Base-by-base conservation (phyloP, 2,329 filamentous ascomycete genomes). In the Rutstroemia sp. region DNA sequence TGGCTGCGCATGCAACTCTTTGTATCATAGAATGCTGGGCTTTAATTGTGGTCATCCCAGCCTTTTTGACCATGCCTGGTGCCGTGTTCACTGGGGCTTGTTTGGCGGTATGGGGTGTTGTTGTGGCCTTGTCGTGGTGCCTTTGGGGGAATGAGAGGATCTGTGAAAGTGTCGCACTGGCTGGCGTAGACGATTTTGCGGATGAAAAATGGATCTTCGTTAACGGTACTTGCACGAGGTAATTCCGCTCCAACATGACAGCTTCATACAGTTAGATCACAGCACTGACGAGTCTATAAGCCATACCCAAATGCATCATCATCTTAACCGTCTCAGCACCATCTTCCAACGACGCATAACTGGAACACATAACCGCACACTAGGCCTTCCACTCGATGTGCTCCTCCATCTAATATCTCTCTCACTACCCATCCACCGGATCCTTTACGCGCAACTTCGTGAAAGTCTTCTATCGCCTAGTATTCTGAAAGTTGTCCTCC, bases 361-460 rank as follows among this genome's bases (percentile, higher is more conserved):
- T 1, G 88, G 87, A 25, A 81, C 91, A n/a, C 88, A 90, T 64
- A 92, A 91, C 67, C 78, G 77, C 58, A 91, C 87, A 12, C 60
- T 68, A 1, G 88, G 88, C 1, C 79, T 91, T 53, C 67, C 90
- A 14, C 88, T 90, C 60, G 88, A 92, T 64, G 74, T 91, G 1
- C 70, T 90, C 30, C 83, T 91, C 68, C 90, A 87, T 62, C 73
- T 92, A 14, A 73, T 91, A 59, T 87, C 92, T 67, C 90, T 87
- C 63, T 81, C 84, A 1, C 91, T 88, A 0, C 69, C 72, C 89
- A 66, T 77, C 86, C 12, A 78, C 80, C 4, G 71, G 77, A 5
- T 85, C 85, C 67, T 83, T 80, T 62, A 74, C 75, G 58, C 72
- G 12, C 49, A 79, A 19, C 71, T 90, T 62, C 85, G 86, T 66